Conservation (phyloP, 1,139 yeast species). For the Geotrichum candidum region DNA sequence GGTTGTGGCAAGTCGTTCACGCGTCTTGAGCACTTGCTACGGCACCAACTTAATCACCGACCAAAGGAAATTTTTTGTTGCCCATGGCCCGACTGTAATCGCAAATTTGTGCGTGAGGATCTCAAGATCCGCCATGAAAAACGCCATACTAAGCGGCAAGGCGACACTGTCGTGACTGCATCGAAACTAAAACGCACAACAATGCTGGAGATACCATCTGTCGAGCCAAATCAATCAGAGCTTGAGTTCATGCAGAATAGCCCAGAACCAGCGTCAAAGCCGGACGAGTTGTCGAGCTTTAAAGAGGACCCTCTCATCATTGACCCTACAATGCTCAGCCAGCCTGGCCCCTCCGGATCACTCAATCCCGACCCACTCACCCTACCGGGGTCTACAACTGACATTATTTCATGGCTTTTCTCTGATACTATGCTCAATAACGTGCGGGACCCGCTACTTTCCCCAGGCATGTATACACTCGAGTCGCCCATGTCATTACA, state of each 20-base stretch:
- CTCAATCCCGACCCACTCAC: neutral
- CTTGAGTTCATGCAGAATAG: neutral
- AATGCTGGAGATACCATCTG: neutral
- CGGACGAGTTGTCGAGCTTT: neutral
- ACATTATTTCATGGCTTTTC: conserved; percentile 36
- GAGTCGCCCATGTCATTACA: conserved; percentile 38
- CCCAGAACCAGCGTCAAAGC: neutral
- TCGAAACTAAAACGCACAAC: neutral
- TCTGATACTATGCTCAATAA: conserved; percentile 33
- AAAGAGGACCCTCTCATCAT: neutral
- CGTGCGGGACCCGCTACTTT: conserved; percentile 29
- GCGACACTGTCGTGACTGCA: neutral
- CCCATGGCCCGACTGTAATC: conserved; percentile 15
- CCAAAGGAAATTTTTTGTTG: conserved; percentile 17
- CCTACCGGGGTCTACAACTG: conserved; percentile 9
- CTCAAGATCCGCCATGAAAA: conserved; percentile 13
- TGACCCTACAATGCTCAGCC: neutral
- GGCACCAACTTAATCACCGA: conserved; percentile 16
- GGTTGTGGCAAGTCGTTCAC: conserved; percentile 59
- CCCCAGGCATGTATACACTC: conserved; percentile 26
- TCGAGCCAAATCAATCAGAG: neutral
- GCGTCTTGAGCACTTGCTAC: conserved; percentile 40
- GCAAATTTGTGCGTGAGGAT: conserved; percentile 17
- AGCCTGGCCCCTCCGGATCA: neutral
- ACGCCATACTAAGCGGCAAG: conserved; percentile 8